Evolutionary conservation across 2,329 filamentous ascomycete genomes (phyloP).

Genomic region (Dothideomycetes sp.): DNA sequence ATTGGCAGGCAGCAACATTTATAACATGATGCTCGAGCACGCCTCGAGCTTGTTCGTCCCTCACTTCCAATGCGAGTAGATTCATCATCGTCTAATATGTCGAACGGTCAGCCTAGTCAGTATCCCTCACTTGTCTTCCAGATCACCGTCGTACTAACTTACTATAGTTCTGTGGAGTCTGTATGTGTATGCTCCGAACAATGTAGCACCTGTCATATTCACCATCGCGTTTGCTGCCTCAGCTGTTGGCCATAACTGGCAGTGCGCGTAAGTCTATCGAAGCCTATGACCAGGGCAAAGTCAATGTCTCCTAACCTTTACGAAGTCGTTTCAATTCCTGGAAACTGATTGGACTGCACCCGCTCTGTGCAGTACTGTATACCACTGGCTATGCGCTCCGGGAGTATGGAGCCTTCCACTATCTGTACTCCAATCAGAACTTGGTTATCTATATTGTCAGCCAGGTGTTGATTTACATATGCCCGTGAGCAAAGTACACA

Average conservation of each 20-base stretch:
- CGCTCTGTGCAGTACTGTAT: conserved; percentile 46
- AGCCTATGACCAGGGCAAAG: no score
- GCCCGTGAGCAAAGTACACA: conserved; percentile 13
- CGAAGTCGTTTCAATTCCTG: conserved; percentile 22
- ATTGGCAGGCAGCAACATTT: no score
- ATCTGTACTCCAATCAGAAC: conserved; percentile 12
- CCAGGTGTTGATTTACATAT: conserved; percentile 25
- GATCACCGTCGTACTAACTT: no score
- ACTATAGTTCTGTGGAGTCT: conserved; percentile 8
- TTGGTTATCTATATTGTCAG: conserved; percentile 37
- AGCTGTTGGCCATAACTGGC: conserved; percentile 5
- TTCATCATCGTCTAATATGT: no score
- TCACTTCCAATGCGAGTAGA: no score
- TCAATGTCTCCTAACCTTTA: neutral
- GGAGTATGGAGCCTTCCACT: conserved; percentile 26
- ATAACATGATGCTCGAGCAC: no score
- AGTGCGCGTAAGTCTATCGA: conserved; percentile 5
- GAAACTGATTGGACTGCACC: conserved; percentile 43
- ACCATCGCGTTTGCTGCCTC: conserved; percentile 3
- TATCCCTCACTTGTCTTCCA: no score
- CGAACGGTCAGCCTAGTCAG: no score
- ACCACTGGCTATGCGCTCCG: conserved; percentile 42
- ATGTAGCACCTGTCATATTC: conserved; percentile 8
- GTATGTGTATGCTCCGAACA: conserved; percentile 9
- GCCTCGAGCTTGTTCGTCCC: no score